These are phyloP conservation scores for Talaromyces sp. DNA, from an alignment of 2,329 filamentous ascomycete species.

Conservation along the genomic window DNA sequence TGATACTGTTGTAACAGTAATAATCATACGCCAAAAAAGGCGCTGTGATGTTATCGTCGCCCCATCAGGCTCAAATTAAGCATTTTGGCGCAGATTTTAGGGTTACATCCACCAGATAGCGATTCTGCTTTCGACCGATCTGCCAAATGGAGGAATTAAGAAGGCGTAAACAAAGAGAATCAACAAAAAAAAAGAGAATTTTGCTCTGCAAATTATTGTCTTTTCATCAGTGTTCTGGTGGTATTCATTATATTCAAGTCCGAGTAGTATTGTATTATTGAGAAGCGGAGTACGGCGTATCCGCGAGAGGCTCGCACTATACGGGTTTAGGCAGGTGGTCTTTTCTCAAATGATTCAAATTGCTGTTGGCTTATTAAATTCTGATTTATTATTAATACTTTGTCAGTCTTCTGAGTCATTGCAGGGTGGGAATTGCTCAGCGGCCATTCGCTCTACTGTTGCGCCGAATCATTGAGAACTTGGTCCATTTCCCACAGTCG, in stretches of 20 bases:
- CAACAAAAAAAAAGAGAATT: background rate
- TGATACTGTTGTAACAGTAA: background rate
- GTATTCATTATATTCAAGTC: background rate
- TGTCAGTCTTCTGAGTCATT: no score
- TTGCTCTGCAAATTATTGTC: background rate
- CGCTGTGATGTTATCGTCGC: background rate
- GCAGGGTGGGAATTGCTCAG: no score
- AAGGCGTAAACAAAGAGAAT: no score
- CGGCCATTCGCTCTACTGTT: no score
- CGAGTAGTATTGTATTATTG: background rate
- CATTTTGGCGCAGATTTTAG: background rate
- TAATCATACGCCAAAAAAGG: background rate
- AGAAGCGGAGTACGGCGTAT: background rate
- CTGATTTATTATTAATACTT: no score
- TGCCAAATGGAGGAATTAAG: background rate
- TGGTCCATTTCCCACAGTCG: no score
- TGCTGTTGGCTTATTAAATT: no score
- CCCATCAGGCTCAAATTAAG: background rate
- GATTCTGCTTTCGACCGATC: background rate
- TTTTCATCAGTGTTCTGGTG: background rate
- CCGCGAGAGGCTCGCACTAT: background rate
- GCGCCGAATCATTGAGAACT: no score
- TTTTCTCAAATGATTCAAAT: no score
- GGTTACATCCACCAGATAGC: background rate
- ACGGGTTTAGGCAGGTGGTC: background rate